Conservation (phyloP, 2,329 filamentous ascomycete genomes). For the Cladosporium colombiae region DNA sequence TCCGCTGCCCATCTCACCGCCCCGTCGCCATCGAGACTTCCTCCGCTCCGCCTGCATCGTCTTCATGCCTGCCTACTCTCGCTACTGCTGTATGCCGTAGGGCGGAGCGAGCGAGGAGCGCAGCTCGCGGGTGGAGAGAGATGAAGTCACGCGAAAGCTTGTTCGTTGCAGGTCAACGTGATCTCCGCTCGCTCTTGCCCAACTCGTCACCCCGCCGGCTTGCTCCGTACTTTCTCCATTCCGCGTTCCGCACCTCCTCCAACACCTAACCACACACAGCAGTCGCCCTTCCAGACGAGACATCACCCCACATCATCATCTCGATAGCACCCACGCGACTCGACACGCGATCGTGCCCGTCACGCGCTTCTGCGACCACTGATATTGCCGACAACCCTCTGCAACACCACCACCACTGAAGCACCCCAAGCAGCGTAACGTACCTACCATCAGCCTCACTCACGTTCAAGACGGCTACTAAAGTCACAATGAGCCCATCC, state of each 20-base stretch:
- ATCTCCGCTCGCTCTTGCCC: slow-evolving; percentile 1
- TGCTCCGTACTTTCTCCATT: background rate
- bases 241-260: background rate
- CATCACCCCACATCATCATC: background rate
- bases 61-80: background rate
- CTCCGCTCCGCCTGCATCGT: background rate
- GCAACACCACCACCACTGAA: background rate
- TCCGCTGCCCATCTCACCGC: background rate
- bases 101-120: background rate
- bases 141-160: slow-evolving; percentile 3
- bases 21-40: background rate
- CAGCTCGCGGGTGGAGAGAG: background rate
- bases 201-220: background rate
- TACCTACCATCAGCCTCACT: slow-evolving; percentile 16
- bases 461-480: slow-evolving; percentile 23
- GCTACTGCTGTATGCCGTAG: background rate
- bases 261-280: slow-evolving; percentile 17
- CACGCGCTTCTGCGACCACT: background rate
- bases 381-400: background rate
- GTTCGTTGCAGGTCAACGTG: background rate
- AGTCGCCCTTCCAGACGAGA: background rate
- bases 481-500: slow-evolving; percentile 31
- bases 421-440: slow-evolving; percentile 18
- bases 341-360: background rate
- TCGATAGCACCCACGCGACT: background rate